Percentiles rank a stretch among this genome's conserved stretches.
Conservation (phyloP, 441 rosid species). For the Gossypium schwendimanii region DNA sequence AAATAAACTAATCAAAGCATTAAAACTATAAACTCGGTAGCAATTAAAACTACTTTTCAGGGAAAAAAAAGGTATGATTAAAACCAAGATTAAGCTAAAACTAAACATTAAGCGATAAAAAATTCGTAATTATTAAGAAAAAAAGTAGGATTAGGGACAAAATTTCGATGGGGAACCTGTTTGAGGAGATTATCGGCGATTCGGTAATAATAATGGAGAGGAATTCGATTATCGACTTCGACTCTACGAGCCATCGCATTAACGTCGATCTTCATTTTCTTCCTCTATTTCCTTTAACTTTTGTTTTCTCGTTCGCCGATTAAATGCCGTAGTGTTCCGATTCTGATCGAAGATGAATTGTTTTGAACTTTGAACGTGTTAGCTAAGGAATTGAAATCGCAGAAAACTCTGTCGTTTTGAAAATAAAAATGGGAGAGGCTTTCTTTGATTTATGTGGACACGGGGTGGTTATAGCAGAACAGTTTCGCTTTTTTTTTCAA, state of each 20-base stretch:
- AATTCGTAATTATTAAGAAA: neutral
- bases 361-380: neutral
- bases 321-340: neutral
- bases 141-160: neutral
- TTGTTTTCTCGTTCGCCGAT: constrained; percentile 4
- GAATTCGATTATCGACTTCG: constrained; percentile 79
- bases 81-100: neutral
- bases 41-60: neutral
- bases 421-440: neutral
- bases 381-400: neutral
- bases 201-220: constrained; percentile 65
- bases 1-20: neutral
- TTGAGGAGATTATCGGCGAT: constrained; percentile 90
- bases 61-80: neutral
- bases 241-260: constrained; percentile 49
- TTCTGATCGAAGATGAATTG: constrained; percentile 5
- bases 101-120: neutral
- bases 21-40: neutral
- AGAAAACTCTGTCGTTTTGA: constrained; percentile 7
- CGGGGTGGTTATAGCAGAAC: neutral
- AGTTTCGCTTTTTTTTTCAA: no score
- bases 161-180: constrained; percentile 38
- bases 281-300: neutral
- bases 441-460: neutral
- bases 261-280: constrained; percentile 63